These are phyloP conservation scores for Cucumis sativus DNA, from an alignment of 306 rosid genomes.

Conservation along the genomic window DNA sequence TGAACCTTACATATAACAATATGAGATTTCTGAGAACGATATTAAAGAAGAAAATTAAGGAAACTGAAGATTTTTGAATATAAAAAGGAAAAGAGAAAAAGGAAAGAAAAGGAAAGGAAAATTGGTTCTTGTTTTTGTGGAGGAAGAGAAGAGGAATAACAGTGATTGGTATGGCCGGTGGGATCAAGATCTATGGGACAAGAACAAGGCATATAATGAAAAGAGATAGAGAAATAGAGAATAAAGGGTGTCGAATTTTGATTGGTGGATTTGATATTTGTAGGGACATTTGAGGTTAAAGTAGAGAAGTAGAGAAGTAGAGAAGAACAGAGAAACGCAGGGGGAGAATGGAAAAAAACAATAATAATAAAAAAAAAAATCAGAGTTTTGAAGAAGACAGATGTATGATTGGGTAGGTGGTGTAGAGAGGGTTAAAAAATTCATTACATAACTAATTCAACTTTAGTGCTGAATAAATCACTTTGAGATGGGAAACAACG, in stretches of 20 bases:
- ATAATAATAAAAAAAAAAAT: not conserved
- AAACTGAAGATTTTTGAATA: not conserved
- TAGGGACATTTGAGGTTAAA: constrained; percentile 17
- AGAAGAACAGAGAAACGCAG: not conserved
- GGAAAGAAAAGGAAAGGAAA: too few relatives aligned
- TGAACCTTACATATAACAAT: not conserved
- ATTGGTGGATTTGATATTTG: constrained; percentile 42
- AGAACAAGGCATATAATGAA: not conserved
- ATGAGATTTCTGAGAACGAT: not conserved
- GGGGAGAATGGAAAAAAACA: not conserved
- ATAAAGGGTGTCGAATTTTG: constrained; percentile 44
- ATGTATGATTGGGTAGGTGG: not conserved
- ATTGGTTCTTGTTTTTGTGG: not conserved
- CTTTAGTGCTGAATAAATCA: too few relatives aligned
- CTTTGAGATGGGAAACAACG: too few relatives aligned
- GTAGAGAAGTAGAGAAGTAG: not conserved
- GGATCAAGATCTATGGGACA: constrained; percentile 43
- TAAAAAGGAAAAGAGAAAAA: too few relatives aligned
- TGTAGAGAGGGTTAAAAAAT: too few relatives aligned
- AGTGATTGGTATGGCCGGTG: constrained; percentile 15
- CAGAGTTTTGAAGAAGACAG: not conserved
- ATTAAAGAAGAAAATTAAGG: not conserved
- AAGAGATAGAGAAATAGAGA: constrained; percentile 15
- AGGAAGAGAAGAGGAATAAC: constrained; percentile 13
- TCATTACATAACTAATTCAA: too few relatives aligned